Evolutionary conservation across 2,329 filamentous ascomycete genomes (phyloP).

Genomic region (Venturia carpophila): DNA sequence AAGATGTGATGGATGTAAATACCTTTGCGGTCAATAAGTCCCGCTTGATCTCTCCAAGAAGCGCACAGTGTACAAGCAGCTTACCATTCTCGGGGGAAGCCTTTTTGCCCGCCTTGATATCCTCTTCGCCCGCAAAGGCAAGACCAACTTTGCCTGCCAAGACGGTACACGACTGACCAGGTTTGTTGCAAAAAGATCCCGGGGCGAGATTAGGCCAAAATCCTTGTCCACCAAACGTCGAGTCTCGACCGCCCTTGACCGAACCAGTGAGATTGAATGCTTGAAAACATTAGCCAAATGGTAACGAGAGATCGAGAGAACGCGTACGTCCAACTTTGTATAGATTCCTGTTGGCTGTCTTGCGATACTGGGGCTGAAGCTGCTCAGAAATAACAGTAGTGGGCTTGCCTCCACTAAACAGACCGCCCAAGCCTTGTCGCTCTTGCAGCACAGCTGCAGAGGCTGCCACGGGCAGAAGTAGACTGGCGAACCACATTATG

Average conservation of each 20-base stretch:
- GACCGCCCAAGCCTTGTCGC: not conserved
- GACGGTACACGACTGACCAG: not conserved
- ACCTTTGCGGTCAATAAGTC: not conserved
- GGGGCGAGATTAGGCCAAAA: not conserved
- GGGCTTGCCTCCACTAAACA: not conserved
- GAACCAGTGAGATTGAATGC: not conserved
- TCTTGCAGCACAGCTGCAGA: not conserved
- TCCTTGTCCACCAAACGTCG: slow-evolving; percentile 3
- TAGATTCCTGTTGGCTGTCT: slow-evolving; percentile 3
- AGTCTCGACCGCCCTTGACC: not conserved
- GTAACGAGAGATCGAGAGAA: not conserved
- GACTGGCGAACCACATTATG: not conserved
- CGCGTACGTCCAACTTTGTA: slow-evolving; percentile 7
- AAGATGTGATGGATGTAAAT: slow-evolving; percentile 17
- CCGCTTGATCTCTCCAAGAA: no score
- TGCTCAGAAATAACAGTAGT: not conserved
- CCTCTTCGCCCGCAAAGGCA: not conserved
- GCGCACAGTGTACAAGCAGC: not conserved
- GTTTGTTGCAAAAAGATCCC: not conserved
- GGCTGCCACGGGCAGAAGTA: not conserved
- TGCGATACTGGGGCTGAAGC: not conserved
- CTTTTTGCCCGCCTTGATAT: not conserved
- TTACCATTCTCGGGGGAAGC: not conserved
- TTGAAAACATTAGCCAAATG: not conserved
- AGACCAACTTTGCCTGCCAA: slow-evolving; percentile 4